A percentile compares a stretch with the other conserved stretches of the same genome.
Evolutionary conservation across 2,329 filamentous ascomycete genomes (phyloP).

Genomic region (Colletotrichum simmondsii): DNA sequence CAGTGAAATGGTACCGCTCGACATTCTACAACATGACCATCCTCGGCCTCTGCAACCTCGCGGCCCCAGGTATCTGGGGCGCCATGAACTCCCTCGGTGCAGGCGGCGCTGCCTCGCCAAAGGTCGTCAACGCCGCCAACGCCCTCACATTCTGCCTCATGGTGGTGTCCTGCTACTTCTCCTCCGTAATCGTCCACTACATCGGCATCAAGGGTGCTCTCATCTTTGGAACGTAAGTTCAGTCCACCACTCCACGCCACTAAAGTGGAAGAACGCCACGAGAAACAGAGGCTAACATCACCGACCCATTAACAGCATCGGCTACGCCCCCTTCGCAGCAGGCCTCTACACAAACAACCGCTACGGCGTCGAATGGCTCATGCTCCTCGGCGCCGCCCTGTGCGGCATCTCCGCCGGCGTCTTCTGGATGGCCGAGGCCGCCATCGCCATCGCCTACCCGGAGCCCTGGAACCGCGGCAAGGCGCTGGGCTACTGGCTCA

Average conservation of each 20-base stretch:
- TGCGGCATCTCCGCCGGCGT: conserved; percentile 78
- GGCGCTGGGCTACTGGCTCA: conserved; percentile 76
- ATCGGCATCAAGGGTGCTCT: conserved; percentile 78
- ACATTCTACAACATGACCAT: conserved; percentile 80
- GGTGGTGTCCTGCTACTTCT: conserved; percentile 76
- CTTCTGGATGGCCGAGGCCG: conserved; percentile 81
- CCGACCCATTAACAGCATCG: conserved; percentile 64
- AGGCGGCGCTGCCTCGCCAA: conserved; percentile 72
- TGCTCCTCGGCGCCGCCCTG: conserved; percentile 73
- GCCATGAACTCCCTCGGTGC: conserved; percentile 80
- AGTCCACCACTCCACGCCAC: not conserved
- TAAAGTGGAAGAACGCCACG: not conserved
- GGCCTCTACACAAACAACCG: conserved; percentile 79
- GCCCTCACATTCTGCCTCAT: conserved; percentile 78
- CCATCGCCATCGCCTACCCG: conserved; percentile 78
- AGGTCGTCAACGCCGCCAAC: conserved; percentile 77
- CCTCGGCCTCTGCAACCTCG: conserved; percentile 76
- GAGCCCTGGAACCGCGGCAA: conserved; percentile 75
- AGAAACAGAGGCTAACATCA: not conserved
- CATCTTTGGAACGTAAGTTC: conserved; percentile 72
- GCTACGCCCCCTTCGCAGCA: conserved; percentile 77
- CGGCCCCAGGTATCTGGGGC: conserved; percentile 77
- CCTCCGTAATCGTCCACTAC: conserved; percentile 70
- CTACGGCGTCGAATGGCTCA: conserved; percentile 75
- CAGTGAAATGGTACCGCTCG: conserved; percentile 76